Evolutionary conservation across 2,329 filamentous ascomycete species (phyloP), one percentile per base, ranked within the genome.

Genomic region (Chalara sp.): DNA sequence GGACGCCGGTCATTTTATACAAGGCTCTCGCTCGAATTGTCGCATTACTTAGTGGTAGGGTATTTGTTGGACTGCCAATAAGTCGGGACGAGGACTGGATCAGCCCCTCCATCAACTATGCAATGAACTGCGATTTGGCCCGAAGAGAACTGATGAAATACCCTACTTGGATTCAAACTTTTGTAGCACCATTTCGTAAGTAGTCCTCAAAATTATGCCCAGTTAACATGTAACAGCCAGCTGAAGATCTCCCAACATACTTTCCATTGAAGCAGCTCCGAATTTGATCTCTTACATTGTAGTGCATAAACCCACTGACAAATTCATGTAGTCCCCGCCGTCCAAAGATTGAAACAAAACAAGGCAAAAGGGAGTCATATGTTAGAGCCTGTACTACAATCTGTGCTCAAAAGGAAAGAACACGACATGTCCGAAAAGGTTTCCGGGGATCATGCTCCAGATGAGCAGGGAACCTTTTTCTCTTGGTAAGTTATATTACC

Each of bases 11-110:
- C 6, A 28, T 33, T 29, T 30, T 61, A 2, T 65, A 69, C 33
- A 58, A 62, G 4, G 67, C 64, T 6, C 59, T 73, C 43, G 61
- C 66, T 52, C 54, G 62, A 2, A 65, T 73, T 32, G 65, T 75
- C 2, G 67, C 71, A 4, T 57, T 67, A 3, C 56, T 71, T 10
- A 68, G 67, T 35, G 75, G 60, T 4, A 49, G 61, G 6, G 54
- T 60, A 1, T 63, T 63, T 30, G 62, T 63, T 30, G 60, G 61
- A 2, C 46, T 46, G 2, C 59, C 57, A 1, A 37, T 63, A 4
- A 60, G 59, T 30, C 42, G 62, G 6, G 53, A 63, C 0, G 56
- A 62, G 29, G 58, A 63, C 31, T 64, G 59, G 60, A 49, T 62
- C 5, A 31, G 54, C 6, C 46, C 55, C 2, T 57, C 56, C 0